phyloP scores from a whole-genome alignment of 129 eudicot genomes.

The Mikania micrantha region DNA sequence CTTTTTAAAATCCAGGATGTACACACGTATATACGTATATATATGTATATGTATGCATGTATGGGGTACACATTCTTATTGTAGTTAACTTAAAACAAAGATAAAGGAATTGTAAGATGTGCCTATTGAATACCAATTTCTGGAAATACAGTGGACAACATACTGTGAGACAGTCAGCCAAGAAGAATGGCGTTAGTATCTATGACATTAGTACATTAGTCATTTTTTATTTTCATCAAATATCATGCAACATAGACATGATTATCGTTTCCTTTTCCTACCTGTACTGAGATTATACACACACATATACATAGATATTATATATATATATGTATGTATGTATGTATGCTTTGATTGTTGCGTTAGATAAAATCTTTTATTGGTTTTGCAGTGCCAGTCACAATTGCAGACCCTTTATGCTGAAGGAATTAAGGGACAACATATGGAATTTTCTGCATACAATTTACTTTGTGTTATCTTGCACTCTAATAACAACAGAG shows the following conservation, averaged over 20 bases:
- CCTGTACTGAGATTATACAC: neutral
- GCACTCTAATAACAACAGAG: constrained; percentile 90
- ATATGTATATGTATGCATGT: no score
- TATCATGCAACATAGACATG: neutral
- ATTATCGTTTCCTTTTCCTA: neutral
- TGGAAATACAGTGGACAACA: no score
- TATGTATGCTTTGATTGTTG: neutral
- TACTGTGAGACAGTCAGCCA: no score
- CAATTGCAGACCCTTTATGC: constrained; percentile 84
- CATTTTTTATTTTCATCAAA: neutral
- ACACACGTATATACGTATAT: no score
- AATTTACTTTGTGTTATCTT: constrained; percentile 72
- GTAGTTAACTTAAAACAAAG: no score
- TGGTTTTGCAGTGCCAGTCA: constrained; percentile 76
- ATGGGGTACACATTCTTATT: no score
- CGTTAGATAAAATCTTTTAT: neutral
- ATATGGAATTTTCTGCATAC: constrained; percentile 89
- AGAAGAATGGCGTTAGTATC: no score
- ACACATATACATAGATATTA: no score
- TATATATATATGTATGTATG: neutral
- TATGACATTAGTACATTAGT: neutral
- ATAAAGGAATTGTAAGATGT: no score
- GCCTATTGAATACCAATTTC: no score
- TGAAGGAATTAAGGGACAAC: constrained; percentile 84
- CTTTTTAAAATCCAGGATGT: no score